Evolutionary conservation across 2,329 filamentous ascomycete genomes (phyloP), one percentile per base, ranked within the genome.

Genomic region (Didymella keratinophila): DNA sequence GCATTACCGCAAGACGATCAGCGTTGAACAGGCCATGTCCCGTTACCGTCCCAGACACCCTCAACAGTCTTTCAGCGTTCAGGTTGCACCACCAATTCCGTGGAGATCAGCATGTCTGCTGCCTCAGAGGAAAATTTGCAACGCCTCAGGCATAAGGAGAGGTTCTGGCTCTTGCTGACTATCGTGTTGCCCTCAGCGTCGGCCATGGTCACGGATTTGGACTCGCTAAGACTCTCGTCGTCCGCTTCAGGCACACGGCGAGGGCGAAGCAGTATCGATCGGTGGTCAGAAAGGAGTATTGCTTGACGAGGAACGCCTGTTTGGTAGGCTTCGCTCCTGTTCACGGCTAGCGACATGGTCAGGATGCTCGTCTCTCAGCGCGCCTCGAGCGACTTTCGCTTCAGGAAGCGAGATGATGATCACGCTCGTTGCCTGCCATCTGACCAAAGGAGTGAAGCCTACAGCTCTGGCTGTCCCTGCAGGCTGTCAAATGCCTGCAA

Each of bases 191-290:
- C 51, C 52, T 65, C 57, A 65, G 58, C 60, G 58, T 58, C 61
- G 68, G 64, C 67, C 61, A 60, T 42, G 36, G 55, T 58, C 52
- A 62, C 64, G 63, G 47, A 65, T 66, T 67, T 60, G 60, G 59
- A 52, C 60, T 52, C 58, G 69, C 64, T 70, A 69, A 66, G 63
- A 65, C 60, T 60, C 59, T 54, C 53, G 62, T 60, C 49, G 52
- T 61, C 59, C 27, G 36, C 51, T 57, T 58, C 34, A 47, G 46
- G 56, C n/a, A 50, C 46, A 46, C 50, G 45, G 62, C 58, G 58
- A 64, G 50, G 60, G 69, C 67, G 64, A 72, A 59, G 51, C 60
- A 65, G 53, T 67, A 64, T 70, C 67, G 63, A 67, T 65, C 63
- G 62, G 58, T 68, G 36, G 53, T 58, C 55, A 60, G 65, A 58